Evolutionary conservation across 768 basidiomycete species (phyloP), one percentile per base, ranked within the genome.

Genomic region (Phanerodontia chrysosporium): DNA sequence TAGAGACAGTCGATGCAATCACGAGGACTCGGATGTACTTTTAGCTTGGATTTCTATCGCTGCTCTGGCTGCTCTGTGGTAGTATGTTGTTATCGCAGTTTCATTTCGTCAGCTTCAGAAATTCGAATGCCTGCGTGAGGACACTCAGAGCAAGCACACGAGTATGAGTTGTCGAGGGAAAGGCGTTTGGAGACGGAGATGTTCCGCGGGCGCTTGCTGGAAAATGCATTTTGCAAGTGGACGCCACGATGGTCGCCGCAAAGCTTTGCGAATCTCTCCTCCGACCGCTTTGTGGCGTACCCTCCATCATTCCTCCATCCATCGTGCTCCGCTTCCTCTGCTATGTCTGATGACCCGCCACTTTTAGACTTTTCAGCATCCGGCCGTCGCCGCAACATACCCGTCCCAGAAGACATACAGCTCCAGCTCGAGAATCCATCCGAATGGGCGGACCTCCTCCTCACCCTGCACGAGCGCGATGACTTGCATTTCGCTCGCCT

Each of bases 1-100:
- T 76, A 71, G 54, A 51, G 32, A 35, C 7, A 13, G 7, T 35
- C 32, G 7, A 35, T 35, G 32, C 30, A 42, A 18, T 42, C 16
- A 18, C 18, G 6, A 10, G 8, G 9, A 42, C 4, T 18, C 16
- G 45, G 22, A 27, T 56, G 39, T 42, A 42, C 39, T 42, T 42
- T 42, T 42, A 42, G 32, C 32, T 35, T 35, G 32, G 32, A 35
- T 35, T 35, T 35, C 7, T n/a, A 35, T 35, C 32, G 32, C 13
- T 35, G 32, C 32, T 35, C 13, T 6, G 6, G 13, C 32, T 7
- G 32, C 32, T 35, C 7, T 35, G 13, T 35, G 32, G 13, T 35
- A 35, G 13, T 35, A 35, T 35, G 32, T 35, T n/a, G n/a, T n/a
- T n/a, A n/a, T n/a, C n/a, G n/a, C n/a, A n/a, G n/a, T n/a, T n/a